phyloP scores from a whole-genome alignment of 1,284 basidiomycete species.

The Marasmius fiardii region DNA sequence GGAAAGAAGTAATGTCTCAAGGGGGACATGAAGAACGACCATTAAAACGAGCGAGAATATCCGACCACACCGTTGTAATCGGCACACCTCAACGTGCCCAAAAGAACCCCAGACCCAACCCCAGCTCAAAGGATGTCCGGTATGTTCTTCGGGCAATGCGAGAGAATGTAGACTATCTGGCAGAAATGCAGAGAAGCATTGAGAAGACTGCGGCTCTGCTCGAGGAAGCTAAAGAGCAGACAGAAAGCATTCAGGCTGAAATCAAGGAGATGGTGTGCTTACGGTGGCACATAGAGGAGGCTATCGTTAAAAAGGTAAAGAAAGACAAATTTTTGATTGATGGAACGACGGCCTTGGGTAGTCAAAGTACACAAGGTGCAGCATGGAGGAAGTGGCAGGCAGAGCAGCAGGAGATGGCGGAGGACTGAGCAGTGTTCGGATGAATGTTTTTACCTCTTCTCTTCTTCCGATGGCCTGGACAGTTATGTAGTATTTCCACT shows the following conservation, averaged over 20 bases:
- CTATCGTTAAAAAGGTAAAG: constrained; percentile 7
- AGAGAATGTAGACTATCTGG: neutral
- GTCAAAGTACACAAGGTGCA: neutral
- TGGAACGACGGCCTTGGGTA: constrained; percentile 9
- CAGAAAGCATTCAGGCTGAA: neutral
- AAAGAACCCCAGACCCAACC: neutral
- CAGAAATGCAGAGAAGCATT: neutral
- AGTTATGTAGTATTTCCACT: too few species aligned
- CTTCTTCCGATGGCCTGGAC: too few species aligned
- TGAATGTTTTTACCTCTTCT: too few species aligned
- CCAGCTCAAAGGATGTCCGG: constrained; percentile 6
- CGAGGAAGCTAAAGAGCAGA: neutral
- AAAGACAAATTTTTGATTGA: constrained; percentile 2
- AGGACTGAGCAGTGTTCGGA: neutral
- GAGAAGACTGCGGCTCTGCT: constrained; percentile 1
- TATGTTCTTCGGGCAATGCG: neutral
- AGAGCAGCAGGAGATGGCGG: neutral
- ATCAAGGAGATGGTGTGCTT: constrained; percentile 6
- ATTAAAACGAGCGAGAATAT: constrained; percentile 4
- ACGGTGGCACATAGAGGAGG: constrained; percentile 9
- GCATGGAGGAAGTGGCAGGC: constrained; percentile 5
- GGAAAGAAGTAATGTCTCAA: too few species aligned
- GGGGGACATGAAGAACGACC: neutral
- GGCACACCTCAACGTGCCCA: neutral
- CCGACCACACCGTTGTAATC: neutral